These are phyloP conservation scores for Phaeoacremonium minimum DNA, from an alignment of 2,329 filamentous ascomycete genomes.

Conservation along the genomic window DNA sequence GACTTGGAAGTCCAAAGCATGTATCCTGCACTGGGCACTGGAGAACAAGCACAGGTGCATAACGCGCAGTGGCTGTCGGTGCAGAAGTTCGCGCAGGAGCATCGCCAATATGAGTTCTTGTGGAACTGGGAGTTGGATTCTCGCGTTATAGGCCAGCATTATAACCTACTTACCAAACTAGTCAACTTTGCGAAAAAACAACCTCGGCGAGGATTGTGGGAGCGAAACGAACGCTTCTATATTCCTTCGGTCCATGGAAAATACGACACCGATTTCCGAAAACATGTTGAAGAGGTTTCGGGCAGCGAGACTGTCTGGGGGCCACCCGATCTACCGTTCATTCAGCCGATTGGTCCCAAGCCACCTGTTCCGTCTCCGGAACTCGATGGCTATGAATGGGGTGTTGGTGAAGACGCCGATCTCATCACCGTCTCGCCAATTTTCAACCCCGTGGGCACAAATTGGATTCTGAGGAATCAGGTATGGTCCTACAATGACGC, in stretches of 20 bases:
- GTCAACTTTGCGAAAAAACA: constrained; percentile 60
- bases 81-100: constrained; percentile 70
- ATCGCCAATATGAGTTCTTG: constrained; percentile 75
- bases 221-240: constrained; percentile 68
- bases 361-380: constrained; percentile 55
- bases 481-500: constrained; percentile 61
- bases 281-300: constrained; percentile 52
- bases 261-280: constrained; percentile 64
- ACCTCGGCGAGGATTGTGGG: constrained; percentile 70
- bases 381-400: constrained; percentile 70
- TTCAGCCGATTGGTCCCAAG: constrained; percentile 57
- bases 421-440: constrained; percentile 74
- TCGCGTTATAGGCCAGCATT: constrained; percentile 75
- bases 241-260: constrained; percentile 65
- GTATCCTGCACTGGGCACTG: constrained; percentile 67
- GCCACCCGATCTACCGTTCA: constrained; percentile 51
- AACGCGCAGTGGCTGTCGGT: constrained; percentile 66
- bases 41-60: constrained; percentile 46
- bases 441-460: constrained; percentile 68
- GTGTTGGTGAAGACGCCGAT: constrained; percentile 71
- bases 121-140: constrained; percentile 91
- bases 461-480: constrained; percentile 67
- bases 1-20: constrained; percentile 69
- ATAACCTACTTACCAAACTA: constrained; percentile 69
- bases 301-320: constrained; percentile 63